Evolutionary conservation across 345 rosid species (phyloP).

Genomic region (Moricandia arvensis): DNA sequence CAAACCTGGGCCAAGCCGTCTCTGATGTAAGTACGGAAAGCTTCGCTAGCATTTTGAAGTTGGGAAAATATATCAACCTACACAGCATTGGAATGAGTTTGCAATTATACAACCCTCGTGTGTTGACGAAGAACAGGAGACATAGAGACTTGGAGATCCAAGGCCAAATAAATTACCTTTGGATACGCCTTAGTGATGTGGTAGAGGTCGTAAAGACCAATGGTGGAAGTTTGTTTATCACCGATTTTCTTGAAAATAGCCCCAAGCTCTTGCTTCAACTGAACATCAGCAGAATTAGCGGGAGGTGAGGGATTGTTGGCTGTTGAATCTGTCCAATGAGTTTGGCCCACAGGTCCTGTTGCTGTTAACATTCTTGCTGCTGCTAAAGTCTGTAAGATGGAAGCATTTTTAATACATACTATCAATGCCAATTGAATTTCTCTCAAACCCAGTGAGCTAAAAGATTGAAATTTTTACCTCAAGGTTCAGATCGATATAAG

Average conservation of each 20-base stretch:
- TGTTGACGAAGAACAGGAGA: not conserved
- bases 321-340: constrained; percentile 93
- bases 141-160: constrained; percentile 1
- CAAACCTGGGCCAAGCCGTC: constrained; percentile 98
- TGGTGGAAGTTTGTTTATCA: constrained; percentile 93
- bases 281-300: constrained; percentile 83
- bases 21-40: constrained; percentile 95
- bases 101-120: not conserved
- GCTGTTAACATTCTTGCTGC: constrained; percentile 99
- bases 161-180: constrained; percentile 47
- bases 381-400: constrained; percentile 93
- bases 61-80: constrained; percentile 97
- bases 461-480: constrained; percentile 51
- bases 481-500: constrained; percentile 92
- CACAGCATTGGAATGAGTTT: constrained; percentile 23
- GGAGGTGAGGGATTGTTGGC: constrained; percentile 78
- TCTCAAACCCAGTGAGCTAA: too few relatives aligned
- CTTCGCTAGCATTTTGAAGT: constrained; percentile 99
- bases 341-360: constrained; percentile 86
- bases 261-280: constrained; percentile 99
- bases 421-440: too few relatives aligned
- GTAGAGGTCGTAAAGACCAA: constrained; percentile 90
- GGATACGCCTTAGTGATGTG: constrained; percentile 96
- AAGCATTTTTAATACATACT: too few relatives aligned
- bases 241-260: constrained; percentile 99